Evolutionary conservation across 2,329 filamentous ascomycete genomes (phyloP).

Genomic region (Aureobasidium sp.): DNA sequence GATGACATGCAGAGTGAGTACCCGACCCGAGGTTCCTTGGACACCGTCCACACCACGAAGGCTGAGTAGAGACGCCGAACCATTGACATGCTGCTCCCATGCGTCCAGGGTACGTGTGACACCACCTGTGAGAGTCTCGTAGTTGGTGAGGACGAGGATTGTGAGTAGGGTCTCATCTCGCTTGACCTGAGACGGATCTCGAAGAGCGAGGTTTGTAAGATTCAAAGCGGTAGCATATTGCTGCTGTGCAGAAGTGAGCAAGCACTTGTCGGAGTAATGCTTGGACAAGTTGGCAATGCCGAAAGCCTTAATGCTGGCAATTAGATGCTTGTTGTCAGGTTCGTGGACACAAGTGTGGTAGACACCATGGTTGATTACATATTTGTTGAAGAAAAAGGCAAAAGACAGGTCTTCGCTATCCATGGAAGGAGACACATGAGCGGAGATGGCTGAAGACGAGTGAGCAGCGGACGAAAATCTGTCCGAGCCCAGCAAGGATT

Average conservation of each 20-base stretch:
- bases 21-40: not conserved
- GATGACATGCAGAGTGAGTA: constrained; percentile 2
- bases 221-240: not conserved
- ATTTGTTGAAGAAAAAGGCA: constrained; percentile 5
- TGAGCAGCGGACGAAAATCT: not conserved
- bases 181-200: not conserved
- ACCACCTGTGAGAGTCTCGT: constrained; percentile 4
- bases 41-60: constrained; percentile 3
- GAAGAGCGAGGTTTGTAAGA: constrained; percentile 8
- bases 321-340: not conserved
- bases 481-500: not conserved
- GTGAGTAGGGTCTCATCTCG: constrained; percentile 4
- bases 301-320: constrained; percentile 8
- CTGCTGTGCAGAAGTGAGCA: not conserved
- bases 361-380: not conserved
- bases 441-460: not conserved
- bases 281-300: constrained; percentile 1
- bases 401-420: not conserved
- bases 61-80: not conserved
- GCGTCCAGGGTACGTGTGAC: not conserved
- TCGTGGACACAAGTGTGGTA: not conserved
- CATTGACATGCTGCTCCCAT: constrained; percentile 12
- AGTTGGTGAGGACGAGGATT: constrained; percentile 5
- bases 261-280: not conserved
- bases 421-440: not conserved